Base-by-base conservation (phyloP, 352 stramenopile species). In the Pythium aphanidermatum region DNA sequence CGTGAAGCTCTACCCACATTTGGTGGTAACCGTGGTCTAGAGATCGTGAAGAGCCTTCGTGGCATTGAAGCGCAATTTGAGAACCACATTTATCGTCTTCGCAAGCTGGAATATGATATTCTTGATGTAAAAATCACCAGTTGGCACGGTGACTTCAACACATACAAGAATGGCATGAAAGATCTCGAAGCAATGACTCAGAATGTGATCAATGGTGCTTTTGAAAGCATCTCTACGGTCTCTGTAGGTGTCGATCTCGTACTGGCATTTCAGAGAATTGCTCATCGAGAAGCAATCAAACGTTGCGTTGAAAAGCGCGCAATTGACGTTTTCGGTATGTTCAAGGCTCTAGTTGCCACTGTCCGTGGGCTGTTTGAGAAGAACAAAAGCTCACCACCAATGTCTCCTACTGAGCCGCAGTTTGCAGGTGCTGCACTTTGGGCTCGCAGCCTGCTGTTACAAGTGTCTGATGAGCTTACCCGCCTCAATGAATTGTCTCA, bases 121-220 rank as follows among this genome's bases (percentile, higher is more conserved):
- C 59, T 98, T 2, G 92, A 98, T 41, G 92, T 98, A 26, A 97
- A 97, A 43, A 95, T 92, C 29, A 96, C 82, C 3, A 86, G 83
- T 46, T 98, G 94, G 94, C 93, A 98, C 47, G 86, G 90, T 37
- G 91, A 98, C 65, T 98, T 96, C 47, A 97, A 96, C 45, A 68
- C 72, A 4, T 97, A 98, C 61, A 98, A 97, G 65, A 96, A 95
- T 46, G 86, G 84, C 17, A 90, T 98, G 61, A 98, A 98, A 57
- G 94, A 98, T 50, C 64, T 98, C 3, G 94, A 98, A 45, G 92
- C 92, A 0, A 97, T 97, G 91, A 96, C 92, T 2, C 80, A 92
- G 33, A 98, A 98, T 41, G 86, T 98, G 5, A 97, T 98, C 52
- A 97, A 97, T 43, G 82, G 77, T 4, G 87, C 88, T 0, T 98